Conservation (phyloP, 148 eudicot genomes). For the Cornus kousa region DNA sequence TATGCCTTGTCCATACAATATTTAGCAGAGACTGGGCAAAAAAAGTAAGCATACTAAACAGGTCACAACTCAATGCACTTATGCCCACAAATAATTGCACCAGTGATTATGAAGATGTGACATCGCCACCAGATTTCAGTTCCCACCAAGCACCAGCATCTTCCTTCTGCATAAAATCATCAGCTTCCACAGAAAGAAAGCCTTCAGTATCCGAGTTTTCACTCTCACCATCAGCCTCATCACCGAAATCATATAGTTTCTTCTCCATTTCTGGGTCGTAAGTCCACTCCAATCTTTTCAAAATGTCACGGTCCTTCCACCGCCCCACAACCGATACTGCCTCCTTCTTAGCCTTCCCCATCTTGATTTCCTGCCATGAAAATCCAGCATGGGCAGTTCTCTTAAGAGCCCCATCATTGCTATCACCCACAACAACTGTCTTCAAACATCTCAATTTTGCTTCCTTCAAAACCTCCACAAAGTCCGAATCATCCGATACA, state of each 20-base stretch:
- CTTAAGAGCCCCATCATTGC: slow-evolving; percentile 58
- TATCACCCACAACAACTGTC: slow-evolving; percentile 83
- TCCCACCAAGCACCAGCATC: slow-evolving; percentile 40
- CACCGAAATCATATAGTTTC: slow-evolving; percentile 12
- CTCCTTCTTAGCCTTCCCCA: slow-evolving; percentile 68
- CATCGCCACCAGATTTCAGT: slow-evolving; percentile 24
- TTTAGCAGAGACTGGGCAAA: background rate
- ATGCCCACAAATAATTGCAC: background rate
- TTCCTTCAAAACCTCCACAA: slow-evolving; percentile 59
- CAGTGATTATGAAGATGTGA: slow-evolving; percentile 7
- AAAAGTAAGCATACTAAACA: background rate
- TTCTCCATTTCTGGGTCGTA: slow-evolving; percentile 52
- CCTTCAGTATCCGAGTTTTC: slow-evolving; percentile 31
- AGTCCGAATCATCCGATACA: slow-evolving; percentile 82
- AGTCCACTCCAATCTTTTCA: slow-evolving; percentile 74
- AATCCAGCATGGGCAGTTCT: slow-evolving; percentile 71
- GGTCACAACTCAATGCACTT: background rate
- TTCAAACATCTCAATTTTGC: slow-evolving; percentile 76
- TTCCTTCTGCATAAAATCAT: slow-evolving; percentile 8
- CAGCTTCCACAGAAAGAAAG: slow-evolving; percentile 17
- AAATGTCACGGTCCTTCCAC: slow-evolving; percentile 77
- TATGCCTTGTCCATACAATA: background rate
- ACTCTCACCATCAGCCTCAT: slow-evolving; percentile 24
- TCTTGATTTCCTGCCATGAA: slow-evolving; percentile 79
- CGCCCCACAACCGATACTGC: slow-evolving; percentile 65